Percentiles rank a stretch among this genome's conserved stretches.
Evolutionary conservation across 2,329 filamentous ascomycete genomes (phyloP).

Genomic region (Nannizzia gypsea): DNA sequence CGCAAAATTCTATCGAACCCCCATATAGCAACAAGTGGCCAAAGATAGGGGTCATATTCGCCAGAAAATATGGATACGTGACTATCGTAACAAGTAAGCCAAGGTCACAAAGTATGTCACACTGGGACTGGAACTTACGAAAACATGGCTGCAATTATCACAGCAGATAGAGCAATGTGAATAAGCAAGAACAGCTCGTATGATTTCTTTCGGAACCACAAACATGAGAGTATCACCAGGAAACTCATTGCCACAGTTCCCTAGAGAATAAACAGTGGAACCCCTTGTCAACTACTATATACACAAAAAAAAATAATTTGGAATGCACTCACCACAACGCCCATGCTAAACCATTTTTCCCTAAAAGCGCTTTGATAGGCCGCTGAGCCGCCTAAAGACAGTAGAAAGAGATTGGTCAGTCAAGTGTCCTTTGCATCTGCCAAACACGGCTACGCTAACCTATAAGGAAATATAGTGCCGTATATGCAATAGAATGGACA

Average conservation of each 20-base stretch:
- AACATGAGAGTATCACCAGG: constrained; percentile 31
- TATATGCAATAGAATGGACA: constrained; percentile 51
- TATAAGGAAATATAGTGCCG: constrained; percentile 22
- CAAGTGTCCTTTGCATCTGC: not conserved
- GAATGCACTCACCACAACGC: constrained; percentile 17
- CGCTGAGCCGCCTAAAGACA: not conserved
- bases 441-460: not conserved
- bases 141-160: constrained; percentile 34
- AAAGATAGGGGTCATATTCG: constrained; percentile 39
- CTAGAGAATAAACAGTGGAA: constrained; percentile 9
- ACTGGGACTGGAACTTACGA: constrained; percentile 23
- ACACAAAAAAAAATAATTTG: not conserved
- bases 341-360: constrained; percentile 16
- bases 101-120: not conserved
- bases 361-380: not conserved
- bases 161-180: constrained; percentile 27
- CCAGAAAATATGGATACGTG: constrained; percentile 37
- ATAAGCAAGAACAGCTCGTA: constrained; percentile 34
- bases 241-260: constrained; percentile 26
- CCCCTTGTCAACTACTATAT: not conserved
- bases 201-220: constrained; percentile 32
- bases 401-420: not conserved
- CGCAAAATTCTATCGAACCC: constrained; percentile 35
- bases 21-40: constrained; percentile 39
- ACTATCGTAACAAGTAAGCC: constrained; percentile 15